Conservation (phyloP, 805 yeast species). For the Candida rishiriensis region DNA sequence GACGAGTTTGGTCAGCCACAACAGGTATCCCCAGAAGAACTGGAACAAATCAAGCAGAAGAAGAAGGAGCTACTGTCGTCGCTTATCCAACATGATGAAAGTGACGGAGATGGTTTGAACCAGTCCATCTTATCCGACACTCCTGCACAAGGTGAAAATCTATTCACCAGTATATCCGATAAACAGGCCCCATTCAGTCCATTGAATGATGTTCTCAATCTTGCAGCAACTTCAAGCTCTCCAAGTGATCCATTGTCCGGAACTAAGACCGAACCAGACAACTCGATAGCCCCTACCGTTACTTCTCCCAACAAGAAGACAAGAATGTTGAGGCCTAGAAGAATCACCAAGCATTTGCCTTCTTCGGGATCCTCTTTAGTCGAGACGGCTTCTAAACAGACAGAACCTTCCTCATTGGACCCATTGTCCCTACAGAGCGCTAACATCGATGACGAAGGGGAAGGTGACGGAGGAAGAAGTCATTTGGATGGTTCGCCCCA, state of each 20-base stretch:
- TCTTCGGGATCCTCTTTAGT: too few relatives aligned
- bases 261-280: conserved; percentile 3
- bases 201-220: conserved; percentile 16
- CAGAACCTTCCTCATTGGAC: background rate
- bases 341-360: conserved; percentile 17
- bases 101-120: conserved; percentile 6
- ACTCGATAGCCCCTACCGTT: conserved; percentile 2
- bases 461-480: background rate
- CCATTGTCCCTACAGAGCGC: background rate
- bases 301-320: conserved; percentile 37
- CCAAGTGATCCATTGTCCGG: conserved; percentile 2
- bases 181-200: conserved; percentile 14
- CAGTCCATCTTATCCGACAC: conserved; percentile 14
- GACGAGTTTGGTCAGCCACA: conserved; percentile 1
- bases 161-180: conserved; percentile 9
- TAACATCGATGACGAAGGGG: background rate
- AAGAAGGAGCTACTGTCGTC: conserved; percentile 37
- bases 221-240: conserved; percentile 4
- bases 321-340: conserved; percentile 43
- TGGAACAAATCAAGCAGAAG: conserved; percentile 27
- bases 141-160: conserved; percentile 13
- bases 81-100: conserved; percentile 35
- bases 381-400: too few relatives aligned
- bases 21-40: conserved; percentile 6
- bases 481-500: background rate